Evolutionary conservation across 2,329 filamentous ascomycete genomes (phyloP).

Genomic region (Xylariomycetidae sp.): DNA sequence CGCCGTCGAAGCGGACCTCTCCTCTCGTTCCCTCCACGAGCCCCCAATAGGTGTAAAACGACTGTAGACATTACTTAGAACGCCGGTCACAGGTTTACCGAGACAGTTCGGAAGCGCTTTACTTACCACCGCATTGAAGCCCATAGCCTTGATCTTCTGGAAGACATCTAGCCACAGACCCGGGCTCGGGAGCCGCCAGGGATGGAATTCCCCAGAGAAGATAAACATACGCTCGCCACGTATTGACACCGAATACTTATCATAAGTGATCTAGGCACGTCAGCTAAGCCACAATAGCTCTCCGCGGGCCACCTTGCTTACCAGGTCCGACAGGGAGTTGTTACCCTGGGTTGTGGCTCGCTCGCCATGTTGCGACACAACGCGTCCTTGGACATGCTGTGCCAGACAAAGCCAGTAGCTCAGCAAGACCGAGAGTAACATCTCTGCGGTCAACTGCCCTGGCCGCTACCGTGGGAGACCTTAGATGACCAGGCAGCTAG

Average conservation of each 20-base stretch:
- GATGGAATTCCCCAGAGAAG: conserved; percentile 70
- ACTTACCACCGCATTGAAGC: conserved; percentile 61
- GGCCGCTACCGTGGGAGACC: no score
- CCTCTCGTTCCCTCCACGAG: conserved; percentile 68
- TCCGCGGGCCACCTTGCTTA: background rate
- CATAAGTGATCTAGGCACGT: conserved; percentile 54
- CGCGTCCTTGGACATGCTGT: background rate
- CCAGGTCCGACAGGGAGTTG: background rate
- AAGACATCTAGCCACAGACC: conserved; percentile 62
- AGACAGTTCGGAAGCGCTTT: background rate
- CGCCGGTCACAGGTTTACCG: background rate
- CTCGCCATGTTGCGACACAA: background rate
- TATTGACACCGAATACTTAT: conserved; percentile 65
- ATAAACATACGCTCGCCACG: conserved; percentile 64
- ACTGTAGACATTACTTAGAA: conserved; percentile 28
- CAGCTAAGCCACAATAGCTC: background rate
- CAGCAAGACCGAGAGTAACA: background rate
- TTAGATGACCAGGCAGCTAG: no score
- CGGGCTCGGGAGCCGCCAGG: conserved; percentile 47
- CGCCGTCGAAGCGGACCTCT: conserved; percentile 61
- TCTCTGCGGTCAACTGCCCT: background rate
- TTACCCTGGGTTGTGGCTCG: background rate
- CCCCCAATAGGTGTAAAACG: conserved; percentile 76
- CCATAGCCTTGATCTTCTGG: conserved; percentile 75
- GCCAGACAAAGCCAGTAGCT: background rate